Evolutionary conservation across 2,329 filamentous ascomycete species (phyloP).

Genomic region (Epichloe elymi): DNA sequence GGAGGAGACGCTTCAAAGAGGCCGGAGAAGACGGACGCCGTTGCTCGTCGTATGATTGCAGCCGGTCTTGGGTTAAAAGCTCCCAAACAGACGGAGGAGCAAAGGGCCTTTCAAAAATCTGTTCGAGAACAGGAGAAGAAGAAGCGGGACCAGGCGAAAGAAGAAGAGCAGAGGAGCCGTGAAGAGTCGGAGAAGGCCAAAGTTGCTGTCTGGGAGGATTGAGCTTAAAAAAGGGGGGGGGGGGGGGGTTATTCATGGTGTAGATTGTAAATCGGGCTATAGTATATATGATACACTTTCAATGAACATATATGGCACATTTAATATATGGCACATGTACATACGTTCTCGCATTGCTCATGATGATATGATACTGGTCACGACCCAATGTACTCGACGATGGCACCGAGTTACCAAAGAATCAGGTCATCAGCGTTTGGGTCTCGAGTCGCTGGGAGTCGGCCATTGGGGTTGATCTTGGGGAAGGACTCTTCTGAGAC

Average conservation of each 20-base stretch:
- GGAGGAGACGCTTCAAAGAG: constrained; percentile 23
- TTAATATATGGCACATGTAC: too few relatives aligned
- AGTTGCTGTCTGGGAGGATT: constrained; percentile 76
- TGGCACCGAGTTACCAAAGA: constrained; percentile 16
- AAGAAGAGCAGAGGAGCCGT: constrained; percentile 44
- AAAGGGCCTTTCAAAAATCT: constrained; percentile 72
- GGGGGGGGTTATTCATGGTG: background rate
- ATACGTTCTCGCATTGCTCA: too few relatives aligned
- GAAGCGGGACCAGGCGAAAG: constrained; percentile 58
- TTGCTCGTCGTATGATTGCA: constrained; percentile 80
- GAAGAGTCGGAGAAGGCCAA: constrained; percentile 64
- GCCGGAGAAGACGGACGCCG: constrained; percentile 88
- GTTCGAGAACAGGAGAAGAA: constrained; percentile 75
- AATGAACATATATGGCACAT: too few relatives aligned
- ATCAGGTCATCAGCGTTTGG: constrained; percentile 19
- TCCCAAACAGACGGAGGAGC: constrained; percentile 75
- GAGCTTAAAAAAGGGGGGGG: too few relatives aligned
- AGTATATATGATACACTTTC: constrained; percentile 11
- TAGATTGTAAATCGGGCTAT: too few relatives aligned
- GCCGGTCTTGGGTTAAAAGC: constrained; percentile 71
- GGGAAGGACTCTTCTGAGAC: too few relatives aligned
- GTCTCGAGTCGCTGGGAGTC: constrained; percentile 18
- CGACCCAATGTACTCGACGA: constrained; percentile 16
- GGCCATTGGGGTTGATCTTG: too few relatives aligned
- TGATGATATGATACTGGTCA: constrained; percentile 7